Evolutionary conservation across 768 basidiomycete species (phyloP), one percentile per base, ranked within the genome.

Genomic region (Suillus brevipes): DNA sequence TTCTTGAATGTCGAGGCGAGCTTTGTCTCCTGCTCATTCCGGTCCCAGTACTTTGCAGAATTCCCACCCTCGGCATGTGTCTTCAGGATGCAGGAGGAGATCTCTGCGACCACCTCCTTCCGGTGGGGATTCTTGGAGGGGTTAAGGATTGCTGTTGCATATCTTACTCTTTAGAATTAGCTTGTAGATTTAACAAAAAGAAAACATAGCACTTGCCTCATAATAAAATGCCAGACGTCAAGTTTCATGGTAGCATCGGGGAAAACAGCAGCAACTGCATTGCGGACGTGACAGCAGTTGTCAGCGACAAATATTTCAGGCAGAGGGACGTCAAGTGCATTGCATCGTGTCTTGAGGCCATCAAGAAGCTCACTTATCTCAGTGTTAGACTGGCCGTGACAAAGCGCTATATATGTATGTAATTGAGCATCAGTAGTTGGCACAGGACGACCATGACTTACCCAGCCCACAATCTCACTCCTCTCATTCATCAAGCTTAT

Each of bases 171-270:
- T 25, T 36, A 49, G 61, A 25, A 23, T 47, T 49, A 62, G 28
- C 18, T 49, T 47, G 61, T 52, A 49, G 47, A 62, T n/a, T 28
- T 2, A 28, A 28, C 28, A 28, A 28, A 3, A 3, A 28, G 28
- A 28, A 28, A 28, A 28, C 28, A 28, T 3, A 28, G 28, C 28
- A 28, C 52, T 40, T 45, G 70, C 71, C 72, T 49, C 49, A 64
- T 60, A 5, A 71, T 57, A n/a, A 71, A 69, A 40, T 74, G 73
- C 63, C 63, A 72, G 0, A 72, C 67, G 57, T 74, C 72, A 0
- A 68, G 67, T 1, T 64, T 25, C 6, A 66, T 61, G 8, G 31
- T 49, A 0, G 40, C 60, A 3, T 63, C 18, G 2, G 67, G 66
- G 43, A 73, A 65, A 1, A 62, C 63, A 0, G 36, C 20, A 14